Percentiles rank a stretch among this genome's conserved stretches.
Evolutionary conservation across 1,284 basidiomycete genomes (phyloP).

Genomic region (Xanthoconium separans): DNA sequence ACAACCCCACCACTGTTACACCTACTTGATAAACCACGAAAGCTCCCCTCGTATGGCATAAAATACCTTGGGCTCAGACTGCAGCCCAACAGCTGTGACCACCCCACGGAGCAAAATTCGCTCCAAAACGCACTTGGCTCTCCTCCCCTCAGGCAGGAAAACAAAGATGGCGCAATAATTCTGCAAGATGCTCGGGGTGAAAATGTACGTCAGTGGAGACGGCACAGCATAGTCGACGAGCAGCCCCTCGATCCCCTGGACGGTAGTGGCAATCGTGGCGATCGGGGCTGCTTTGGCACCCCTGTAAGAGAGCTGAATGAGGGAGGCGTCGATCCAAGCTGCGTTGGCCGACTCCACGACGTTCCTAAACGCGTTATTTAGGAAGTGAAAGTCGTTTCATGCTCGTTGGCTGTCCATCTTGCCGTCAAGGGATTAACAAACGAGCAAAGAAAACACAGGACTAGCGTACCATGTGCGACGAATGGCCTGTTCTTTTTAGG

Average conservation of each 20-base stretch:
- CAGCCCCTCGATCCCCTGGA: slow-evolving; percentile 66
- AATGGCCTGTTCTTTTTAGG: slow-evolving; percentile 64
- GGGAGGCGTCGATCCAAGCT: slow-evolving; percentile 58
- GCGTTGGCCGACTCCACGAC: slow-evolving; percentile 53
- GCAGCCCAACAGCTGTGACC: slow-evolving; percentile 32
- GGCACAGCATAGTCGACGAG: slow-evolving; percentile 75
- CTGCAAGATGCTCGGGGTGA: slow-evolving; percentile 58
- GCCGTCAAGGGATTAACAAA: not conserved
- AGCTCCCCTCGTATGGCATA: slow-evolving; percentile 73
- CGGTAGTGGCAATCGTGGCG: too few species aligned
- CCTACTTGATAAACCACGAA: slow-evolving; percentile 84
- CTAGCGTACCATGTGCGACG: slow-evolving; percentile 53
- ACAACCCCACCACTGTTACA: slow-evolving; percentile 7
- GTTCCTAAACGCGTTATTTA: slow-evolving; percentile 77
- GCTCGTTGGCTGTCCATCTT: slow-evolving; percentile 72
- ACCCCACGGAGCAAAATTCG: slow-evolving; percentile 60
- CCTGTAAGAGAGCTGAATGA: slow-evolving; percentile 72
- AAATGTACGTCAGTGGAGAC: slow-evolving; percentile 80
- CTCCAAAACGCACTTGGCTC: slow-evolving; percentile 71
- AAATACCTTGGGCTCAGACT: slow-evolving; percentile 58
- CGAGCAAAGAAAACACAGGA: not conserved
- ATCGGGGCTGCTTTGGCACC: slow-evolving; percentile 46
- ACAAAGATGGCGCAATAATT: slow-evolving; percentile 72
- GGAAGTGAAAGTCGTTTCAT: slow-evolving; percentile 80
- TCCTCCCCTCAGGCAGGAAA: slow-evolving; percentile 74